Evolutionary conservation across 2,329 filamentous ascomycete genomes (phyloP), one percentile per base, ranked within the genome.

Genomic region (Pseudogymnoascus pannorum): DNA sequence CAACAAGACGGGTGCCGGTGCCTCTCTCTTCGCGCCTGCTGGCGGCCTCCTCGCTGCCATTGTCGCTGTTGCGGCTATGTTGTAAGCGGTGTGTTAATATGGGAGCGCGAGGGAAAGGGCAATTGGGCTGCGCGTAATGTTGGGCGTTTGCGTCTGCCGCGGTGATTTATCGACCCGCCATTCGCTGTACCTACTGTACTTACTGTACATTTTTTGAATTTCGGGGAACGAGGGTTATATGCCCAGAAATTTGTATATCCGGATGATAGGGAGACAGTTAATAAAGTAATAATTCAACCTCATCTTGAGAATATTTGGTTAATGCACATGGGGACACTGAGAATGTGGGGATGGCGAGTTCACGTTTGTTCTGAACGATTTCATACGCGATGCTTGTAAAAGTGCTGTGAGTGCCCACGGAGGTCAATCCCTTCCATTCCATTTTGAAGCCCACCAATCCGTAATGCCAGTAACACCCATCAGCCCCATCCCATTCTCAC

Each of bases 351-450:
- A 14, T 2, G 6, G 40, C 12, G 6, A 48, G 42, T 48, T 48
- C 22, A 26, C 42, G 12, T 26, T 24, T 20, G 6, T 22, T 24
- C 2, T 24, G 42, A 18, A 44, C 18, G 20, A 5, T 16, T 12
- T 44, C 40, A 26, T 44, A 12, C 22, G 42, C 42, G 6, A n/a
- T 48, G 12, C 11, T 44, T 1, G 4, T 48, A 48, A 44, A 14
- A 12, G 40, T 44, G 11, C 14, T 44, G 18, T 16, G 22, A 48
- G 20, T 3, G n/a, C 22, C 42, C 59, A 63, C 66, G 67, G 8
- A 24, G 20, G 3, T 48, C 12, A 22, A 20, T 44, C 7, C 20
- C 24, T 48, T 48, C 6, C 42, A 48, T 48, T 48, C 42, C 20
- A n/a, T 48, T 48, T 48, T 48, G 7, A 24, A 26, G 42, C n/a